Evolutionary conservation across 176 grass and related monocot species (phyloP).

Genomic region (Musa acuminata): DNA sequence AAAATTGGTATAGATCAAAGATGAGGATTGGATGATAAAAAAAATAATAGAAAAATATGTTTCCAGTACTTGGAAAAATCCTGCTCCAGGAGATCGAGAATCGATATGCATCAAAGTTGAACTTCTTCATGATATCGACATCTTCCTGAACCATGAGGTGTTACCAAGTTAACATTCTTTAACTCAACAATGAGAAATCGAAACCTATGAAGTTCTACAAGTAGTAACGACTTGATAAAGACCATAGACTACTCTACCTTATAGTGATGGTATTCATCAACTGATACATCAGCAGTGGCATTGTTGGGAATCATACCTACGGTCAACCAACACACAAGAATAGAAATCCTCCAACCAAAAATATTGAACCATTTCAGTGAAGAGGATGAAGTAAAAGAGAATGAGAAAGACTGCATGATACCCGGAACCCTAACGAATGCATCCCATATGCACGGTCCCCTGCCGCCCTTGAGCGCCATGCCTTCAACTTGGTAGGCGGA

Average conservation of each 20-base stretch:
- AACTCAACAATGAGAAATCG: background rate
- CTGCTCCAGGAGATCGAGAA: slow-evolving; percentile 63
- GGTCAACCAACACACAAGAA: background rate
- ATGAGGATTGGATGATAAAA: background rate
- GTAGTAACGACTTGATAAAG: no score
- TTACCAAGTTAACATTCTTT: no score
- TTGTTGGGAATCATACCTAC: no score
- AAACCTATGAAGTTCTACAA: background rate
- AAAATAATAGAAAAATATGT: background rate
- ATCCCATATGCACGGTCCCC: slow-evolving; percentile 23
- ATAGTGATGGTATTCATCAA: no score
- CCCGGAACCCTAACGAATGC: slow-evolving; percentile 49
- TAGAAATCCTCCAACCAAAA: background rate
- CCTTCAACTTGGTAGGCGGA: no score
- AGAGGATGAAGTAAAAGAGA: no score
- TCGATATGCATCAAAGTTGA: slow-evolving; percentile 47
- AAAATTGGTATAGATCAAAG: background rate
- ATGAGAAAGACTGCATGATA: slow-evolving; percentile 1
- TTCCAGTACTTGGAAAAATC: slow-evolving; percentile 43
- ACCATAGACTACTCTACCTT: no score
- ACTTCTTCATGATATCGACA: slow-evolving; percentile 44
- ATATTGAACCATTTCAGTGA: background rate
- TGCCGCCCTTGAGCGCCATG: no score
- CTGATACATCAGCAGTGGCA: no score
- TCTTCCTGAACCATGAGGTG: slow-evolving; percentile 31